Evolutionary conservation across 225 moss, liverwort and hornwort species (phyloP).

Genomic region (Marchantia paleacea): DNA sequence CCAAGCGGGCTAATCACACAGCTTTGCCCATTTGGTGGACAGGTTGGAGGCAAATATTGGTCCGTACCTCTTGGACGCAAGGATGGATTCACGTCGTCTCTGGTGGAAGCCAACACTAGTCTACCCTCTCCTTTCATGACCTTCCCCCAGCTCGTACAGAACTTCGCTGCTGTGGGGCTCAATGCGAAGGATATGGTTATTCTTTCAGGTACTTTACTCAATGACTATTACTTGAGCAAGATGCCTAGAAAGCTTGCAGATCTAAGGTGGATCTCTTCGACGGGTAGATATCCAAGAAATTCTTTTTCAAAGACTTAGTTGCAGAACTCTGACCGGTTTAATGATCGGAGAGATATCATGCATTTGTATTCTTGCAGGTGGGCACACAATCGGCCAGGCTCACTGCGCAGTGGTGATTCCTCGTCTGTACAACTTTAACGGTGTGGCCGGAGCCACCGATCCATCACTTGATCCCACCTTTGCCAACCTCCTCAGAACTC

Average conservation of each 20-base stretch:
- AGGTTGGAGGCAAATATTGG: constrained; percentile 39
- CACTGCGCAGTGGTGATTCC: not conserved
- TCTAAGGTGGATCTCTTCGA: too few species aligned
- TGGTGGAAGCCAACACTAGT: constrained; percentile 26
- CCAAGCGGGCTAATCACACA: too few species aligned
- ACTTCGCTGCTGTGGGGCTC: constrained; percentile 29
- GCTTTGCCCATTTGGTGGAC: too few species aligned
- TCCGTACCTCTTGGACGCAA: constrained; percentile 24
- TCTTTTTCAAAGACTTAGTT: not conserved
- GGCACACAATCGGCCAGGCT: constrained; percentile 8
- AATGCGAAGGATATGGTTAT: constrained; percentile 30
- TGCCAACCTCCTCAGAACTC: constrained; percentile 39
- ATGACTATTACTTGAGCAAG: too few species aligned
- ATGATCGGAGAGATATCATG: too few species aligned
- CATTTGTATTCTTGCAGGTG: not conserved
- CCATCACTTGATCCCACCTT: constrained; percentile 47
- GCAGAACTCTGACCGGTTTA: not conserved
- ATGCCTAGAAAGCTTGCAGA: too few species aligned
- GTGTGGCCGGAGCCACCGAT: constrained; percentile 29
- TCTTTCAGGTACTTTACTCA: constrained; percentile 40
- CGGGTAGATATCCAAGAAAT: too few species aligned
- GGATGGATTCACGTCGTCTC: constrained; percentile 31
- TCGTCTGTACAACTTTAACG: not conserved
- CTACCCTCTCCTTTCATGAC: constrained; percentile 30
- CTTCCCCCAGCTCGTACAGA: constrained; percentile 30